These are phyloP conservation scores for Choiromyces venosus DNA, from an alignment of 495 filamentous ascomycete species.

Conservation along the genomic window DNA sequence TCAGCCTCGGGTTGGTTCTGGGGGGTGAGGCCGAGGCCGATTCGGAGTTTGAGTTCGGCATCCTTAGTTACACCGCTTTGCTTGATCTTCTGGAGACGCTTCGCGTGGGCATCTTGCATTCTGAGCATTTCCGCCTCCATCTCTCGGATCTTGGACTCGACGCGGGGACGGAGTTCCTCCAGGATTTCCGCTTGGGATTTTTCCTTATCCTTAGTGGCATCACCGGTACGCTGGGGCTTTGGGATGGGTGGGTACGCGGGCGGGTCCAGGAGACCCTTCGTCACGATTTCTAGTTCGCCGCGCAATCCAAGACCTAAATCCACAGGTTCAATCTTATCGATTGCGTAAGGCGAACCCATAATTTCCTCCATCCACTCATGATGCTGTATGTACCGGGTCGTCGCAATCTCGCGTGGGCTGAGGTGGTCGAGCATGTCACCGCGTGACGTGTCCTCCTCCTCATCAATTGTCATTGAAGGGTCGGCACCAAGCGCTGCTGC, in stretches of 20 bases:
- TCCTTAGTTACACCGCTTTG: slow-evolving; percentile 58
- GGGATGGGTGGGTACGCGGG: slow-evolving; percentile 57
- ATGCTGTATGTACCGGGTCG: slow-evolving; percentile 80
- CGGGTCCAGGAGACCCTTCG: slow-evolving; percentile 64
- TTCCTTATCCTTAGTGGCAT: slow-evolving; percentile 48
- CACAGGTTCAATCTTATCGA: slow-evolving; percentile 74
- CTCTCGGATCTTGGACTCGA: slow-evolving; percentile 57
- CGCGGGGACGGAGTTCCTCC: slow-evolving; percentile 71
- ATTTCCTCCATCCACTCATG: slow-evolving; percentile 99
- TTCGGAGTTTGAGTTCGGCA: slow-evolving; percentile 60
- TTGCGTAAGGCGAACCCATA: slow-evolving; percentile 77
- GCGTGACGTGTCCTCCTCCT: slow-evolving; percentile 78
- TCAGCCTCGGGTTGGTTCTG: not conserved
- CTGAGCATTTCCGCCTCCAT: slow-evolving; percentile 72
- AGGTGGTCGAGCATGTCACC: slow-evolving; percentile 84
- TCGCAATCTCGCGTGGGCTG: slow-evolving; percentile 79
- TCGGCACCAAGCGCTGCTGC: slow-evolving; percentile 29
- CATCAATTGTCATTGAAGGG: slow-evolving; percentile 61
- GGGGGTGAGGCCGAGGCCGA: slow-evolving; percentile 27
- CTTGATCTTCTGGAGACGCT: slow-evolving; percentile 66
- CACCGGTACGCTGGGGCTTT: slow-evolving; percentile 43
- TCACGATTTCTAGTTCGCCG: slow-evolving; percentile 75
- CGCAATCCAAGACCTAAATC: slow-evolving; percentile 82
- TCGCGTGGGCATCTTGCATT: slow-evolving; percentile 71
- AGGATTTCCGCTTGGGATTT: slow-evolving; percentile 57